Base-by-base conservation (phyloP, 148 eudicot species). In the Amaranthus cruentus region DNA sequence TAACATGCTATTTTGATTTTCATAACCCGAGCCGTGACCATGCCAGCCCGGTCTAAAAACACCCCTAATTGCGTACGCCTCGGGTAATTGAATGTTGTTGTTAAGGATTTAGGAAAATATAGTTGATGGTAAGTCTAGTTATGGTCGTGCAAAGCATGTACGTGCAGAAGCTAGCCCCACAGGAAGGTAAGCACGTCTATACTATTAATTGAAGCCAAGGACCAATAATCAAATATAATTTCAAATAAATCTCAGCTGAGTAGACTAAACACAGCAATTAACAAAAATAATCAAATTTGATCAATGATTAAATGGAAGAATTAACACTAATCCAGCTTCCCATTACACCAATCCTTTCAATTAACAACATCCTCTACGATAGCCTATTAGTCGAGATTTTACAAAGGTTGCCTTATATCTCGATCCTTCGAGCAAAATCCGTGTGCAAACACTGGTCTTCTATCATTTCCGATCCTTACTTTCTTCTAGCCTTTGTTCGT, bases 391-490 rank as follows among this genome's bases (percentile, higher is more conserved):
- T 67, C 3, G 83, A 76, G 72, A 80, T 80, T 61, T 73, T 80
- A 67, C 79, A 53, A 46, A 76, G 79, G 21, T 69, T 80, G 18
- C 76, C 76, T 54, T 71, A 43, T 43, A 18, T 52, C 7, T 59
- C 48, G 46, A 73, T 63, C 4, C 9, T 80, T 76, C 76, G 52
- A 10, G 73, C 74, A 9, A 81, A 76, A 81, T 68, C 73, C 0
- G 83, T 81, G 4, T 81, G 80, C 55, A 81, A 68, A 47, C 65
- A 52, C 56, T 81, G 83, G 83, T 15, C 46, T 15, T 49, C 62
- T 9, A 43, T 76, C 54, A 55, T 80, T 60, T 68, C 77, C 5
- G 71, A 80, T 15, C 55, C 74, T 15, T 57, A 48, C 54, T 81
- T 76, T 43, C 21, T 42, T 42, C 15, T 10, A 2, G 62, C 53